Conservation (phyloP, 108 stramenopile species). For the Epithemia pelagica region DNA sequence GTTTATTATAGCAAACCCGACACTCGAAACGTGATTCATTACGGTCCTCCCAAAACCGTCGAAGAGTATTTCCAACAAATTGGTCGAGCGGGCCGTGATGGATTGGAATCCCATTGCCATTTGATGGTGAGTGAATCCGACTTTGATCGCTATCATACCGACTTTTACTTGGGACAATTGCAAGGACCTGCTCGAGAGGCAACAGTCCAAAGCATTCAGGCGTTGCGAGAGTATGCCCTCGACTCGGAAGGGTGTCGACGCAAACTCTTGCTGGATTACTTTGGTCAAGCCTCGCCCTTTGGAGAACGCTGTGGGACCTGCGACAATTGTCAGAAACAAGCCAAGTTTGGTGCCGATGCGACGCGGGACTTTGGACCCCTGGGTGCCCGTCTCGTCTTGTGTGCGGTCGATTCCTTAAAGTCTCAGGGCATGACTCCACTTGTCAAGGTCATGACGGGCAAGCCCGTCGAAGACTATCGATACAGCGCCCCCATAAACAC, state of each 20-base stretch:
- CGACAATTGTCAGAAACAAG: slow-evolving; percentile 44
- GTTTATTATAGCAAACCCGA: slow-evolving; percentile 31
- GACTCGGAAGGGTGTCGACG: slow-evolving; percentile 57
- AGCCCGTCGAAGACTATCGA: slow-evolving; percentile 45
- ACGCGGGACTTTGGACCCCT: slow-evolving; percentile 54
- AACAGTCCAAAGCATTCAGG: slow-evolving; percentile 34
- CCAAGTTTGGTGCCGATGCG: slow-evolving; percentile 37
- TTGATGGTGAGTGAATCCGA: slow-evolving; percentile 60
- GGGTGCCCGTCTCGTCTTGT: slow-evolving; percentile 49
- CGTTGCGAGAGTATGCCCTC: slow-evolving; percentile 48
- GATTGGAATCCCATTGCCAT: slow-evolving; percentile 59
- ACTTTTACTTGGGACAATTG: slow-evolving; percentile 67
- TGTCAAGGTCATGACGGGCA: slow-evolving; percentile 43
- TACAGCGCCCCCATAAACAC: slow-evolving; percentile 24
- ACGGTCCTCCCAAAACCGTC: slow-evolving; percentile 80
- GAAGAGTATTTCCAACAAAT: slow-evolving; percentile 97
- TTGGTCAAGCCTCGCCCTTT: slow-evolving; percentile 57
- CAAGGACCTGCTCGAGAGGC: slow-evolving; percentile 31
- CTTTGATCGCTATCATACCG: slow-evolving; percentile 55
- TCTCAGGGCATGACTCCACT: slow-evolving; percentile 35
- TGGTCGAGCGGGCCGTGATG: slow-evolving; percentile 95
- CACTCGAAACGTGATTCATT: slow-evolving; percentile 82
- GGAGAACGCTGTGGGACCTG: slow-evolving; percentile 79
- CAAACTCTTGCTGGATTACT: slow-evolving; percentile 53
- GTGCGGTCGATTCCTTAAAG: slow-evolving; percentile 26